phyloP scores from a whole-genome alignment of 2,329 filamentous ascomycete species.

The Fusarium praegraminearum region DNA sequence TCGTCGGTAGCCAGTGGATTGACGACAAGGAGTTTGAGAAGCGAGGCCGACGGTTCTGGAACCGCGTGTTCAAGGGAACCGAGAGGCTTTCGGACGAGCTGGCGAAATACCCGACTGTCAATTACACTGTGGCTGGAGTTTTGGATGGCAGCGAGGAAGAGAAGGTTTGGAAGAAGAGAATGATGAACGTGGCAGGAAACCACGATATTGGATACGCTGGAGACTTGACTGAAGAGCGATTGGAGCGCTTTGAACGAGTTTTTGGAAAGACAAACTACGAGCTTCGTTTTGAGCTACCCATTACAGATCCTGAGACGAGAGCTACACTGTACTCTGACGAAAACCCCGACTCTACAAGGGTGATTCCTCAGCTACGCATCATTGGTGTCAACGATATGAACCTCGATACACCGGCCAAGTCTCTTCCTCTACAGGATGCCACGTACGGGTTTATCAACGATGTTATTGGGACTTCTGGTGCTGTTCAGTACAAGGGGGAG shows the following conservation, averaged over 20 bases:
- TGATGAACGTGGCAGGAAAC: conserved; percentile 94
- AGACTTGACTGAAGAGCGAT: conserved; percentile 80
- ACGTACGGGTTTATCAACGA: conserved; percentile 83
- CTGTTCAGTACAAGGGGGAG: conserved; percentile 71
- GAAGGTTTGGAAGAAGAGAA: conserved; percentile 74
- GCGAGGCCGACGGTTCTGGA: conserved; percentile 82
- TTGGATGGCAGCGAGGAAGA: conserved; percentile 60
- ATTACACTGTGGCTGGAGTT: conserved; percentile 64
- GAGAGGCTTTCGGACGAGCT: conserved; percentile 71
- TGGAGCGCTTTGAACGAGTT: conserved; percentile 82
- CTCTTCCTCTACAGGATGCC: conserved; percentile 74
- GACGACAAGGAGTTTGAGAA: conserved; percentile 83
- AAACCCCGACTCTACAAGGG: conserved; percentile 61
- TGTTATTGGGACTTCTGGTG: conserved; percentile 71
- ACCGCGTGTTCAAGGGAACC: conserved; percentile 77
- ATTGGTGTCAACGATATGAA: conserved; percentile 94
- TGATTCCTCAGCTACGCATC: conserved; percentile 79
- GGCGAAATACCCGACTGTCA: conserved; percentile 60
- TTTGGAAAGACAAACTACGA: conserved; percentile 96
- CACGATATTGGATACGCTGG: conserved; percentile 98
- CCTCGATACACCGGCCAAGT: conserved; percentile 83
- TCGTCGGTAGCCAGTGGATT: conserved; percentile 97
- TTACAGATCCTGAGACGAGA: conserved; percentile 55
- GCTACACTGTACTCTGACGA: conserved; percentile 58
- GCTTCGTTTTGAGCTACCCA: conserved; percentile 75